Percentiles rank a stretch among this genome's conserved stretches.
These are phyloP conservation scores for Aquilaria malaccensis DNA, from an alignment of 345 rosid species.

Conservation along the genomic window DNA sequence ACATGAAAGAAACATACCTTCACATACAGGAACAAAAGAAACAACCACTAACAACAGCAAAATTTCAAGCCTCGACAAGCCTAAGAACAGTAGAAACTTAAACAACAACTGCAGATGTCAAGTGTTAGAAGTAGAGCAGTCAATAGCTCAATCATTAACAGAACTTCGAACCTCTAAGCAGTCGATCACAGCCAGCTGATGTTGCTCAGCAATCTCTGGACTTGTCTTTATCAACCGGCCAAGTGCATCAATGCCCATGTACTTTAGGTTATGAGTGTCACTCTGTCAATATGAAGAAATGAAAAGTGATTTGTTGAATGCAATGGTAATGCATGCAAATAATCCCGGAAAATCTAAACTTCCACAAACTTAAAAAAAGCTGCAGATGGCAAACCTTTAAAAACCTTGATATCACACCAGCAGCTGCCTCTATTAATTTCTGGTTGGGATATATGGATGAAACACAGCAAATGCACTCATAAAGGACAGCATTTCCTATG, in stretches of 20 bases:
- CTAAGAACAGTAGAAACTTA: too few species aligned
- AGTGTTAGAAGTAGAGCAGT: too few species aligned
- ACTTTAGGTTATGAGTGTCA: slow-evolving; percentile 91
- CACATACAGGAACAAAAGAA: too few species aligned
- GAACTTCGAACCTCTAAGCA: slow-evolving; percentile 85
- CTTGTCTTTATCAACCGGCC: slow-evolving; percentile 84
- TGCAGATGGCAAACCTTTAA: slow-evolving; percentile 57
- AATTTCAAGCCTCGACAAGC: too few species aligned
- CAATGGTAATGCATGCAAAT: neutral
- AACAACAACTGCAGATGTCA: too few species aligned
- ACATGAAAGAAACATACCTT: too few species aligned
- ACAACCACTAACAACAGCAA: too few species aligned
- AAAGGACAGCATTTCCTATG: slow-evolving; percentile 90
- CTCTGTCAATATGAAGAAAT: slow-evolving; percentile 49
- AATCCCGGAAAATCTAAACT: neutral
- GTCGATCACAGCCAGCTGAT: slow-evolving; percentile 96
- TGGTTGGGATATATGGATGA: slow-evolving; percentile 78
- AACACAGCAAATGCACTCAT: slow-evolving; percentile 90
- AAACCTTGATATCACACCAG: slow-evolving; percentile 77
- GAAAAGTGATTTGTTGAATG: neutral
- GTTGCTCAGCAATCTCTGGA: slow-evolving; percentile 96
- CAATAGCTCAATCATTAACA: neutral
- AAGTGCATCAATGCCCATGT: slow-evolving; percentile 96
- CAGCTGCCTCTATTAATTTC: slow-evolving; percentile 84
- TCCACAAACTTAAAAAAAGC: slow-evolving; percentile 11